Evolutionary conservation across 2,329 filamentous ascomycete species (phyloP), one percentile per base, ranked within the genome.

Genomic region (Lachnellula arida): DNA sequence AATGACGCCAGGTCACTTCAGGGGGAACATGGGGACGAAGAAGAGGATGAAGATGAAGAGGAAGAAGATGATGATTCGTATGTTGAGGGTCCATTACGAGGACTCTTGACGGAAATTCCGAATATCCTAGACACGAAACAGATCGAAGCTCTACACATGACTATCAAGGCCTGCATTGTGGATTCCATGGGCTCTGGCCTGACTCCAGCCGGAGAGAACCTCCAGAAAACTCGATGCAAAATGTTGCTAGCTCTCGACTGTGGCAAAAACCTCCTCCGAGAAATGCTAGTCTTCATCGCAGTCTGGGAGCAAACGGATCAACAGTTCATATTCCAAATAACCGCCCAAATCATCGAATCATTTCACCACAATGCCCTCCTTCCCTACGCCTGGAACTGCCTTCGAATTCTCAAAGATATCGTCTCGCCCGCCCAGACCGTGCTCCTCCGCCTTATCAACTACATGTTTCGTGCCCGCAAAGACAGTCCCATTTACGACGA

Each of bases 91-190:
- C 87, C 89, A 22, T 80, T 89, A 68, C 88, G 90, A 17, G 93
- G 93, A 12, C 76, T 97, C 14, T 76, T 97, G 54, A 97, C 93
- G 0, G 93, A 97, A 70, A 91, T 97, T 12, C 93, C 93, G 32
- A 88, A 97, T 63, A 96, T 97, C 39, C 78, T 97, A 32, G 92
- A 95, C 44, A 93, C 93, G 0, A 92, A 91, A 54, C 93, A 97
- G 72, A 97, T 97, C 53, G 93, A 97, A 72, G 92, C 94, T 5
- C 76, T 97, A 52, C 93, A 96, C 54, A 96, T 97, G 92, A 95
- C 97, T 57, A 87, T 97, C 66, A 96, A 97, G 76, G 92, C 90
- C 14, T 95, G 92, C 60, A 95, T 97, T 52, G 84, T 96, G 22
- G 89, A 95, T 65, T 85, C 84, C n/a, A 79, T 83, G 57, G 89